phyloP scores from a whole-genome alignment of 2,329 filamentous ascomycete genomes.

The Pseudopyricularia javanii region DNA sequence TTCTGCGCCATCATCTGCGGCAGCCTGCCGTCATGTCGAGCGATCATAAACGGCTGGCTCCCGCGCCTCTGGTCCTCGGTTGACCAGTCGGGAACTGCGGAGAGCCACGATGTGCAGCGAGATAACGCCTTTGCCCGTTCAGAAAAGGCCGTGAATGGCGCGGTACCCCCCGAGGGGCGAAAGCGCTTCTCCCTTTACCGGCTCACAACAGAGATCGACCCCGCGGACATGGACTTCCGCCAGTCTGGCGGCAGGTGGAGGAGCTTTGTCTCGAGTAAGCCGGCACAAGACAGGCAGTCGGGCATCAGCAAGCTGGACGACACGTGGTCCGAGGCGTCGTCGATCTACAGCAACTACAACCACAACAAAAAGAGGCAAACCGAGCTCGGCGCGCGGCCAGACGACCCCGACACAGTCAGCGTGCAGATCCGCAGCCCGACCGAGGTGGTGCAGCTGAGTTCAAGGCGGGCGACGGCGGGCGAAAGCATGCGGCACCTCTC shows the following conservation, averaged over 20 bases:
- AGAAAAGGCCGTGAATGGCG: neutral
- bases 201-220: neutral
- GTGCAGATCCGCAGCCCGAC: neutral
- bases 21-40: constrained; percentile 1
- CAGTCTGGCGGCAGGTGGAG: neutral
- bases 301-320: neutral
- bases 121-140: neutral
- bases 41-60: neutral
- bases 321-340: neutral
- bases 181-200: neutral
- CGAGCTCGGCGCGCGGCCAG: neutral
- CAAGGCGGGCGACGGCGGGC: neutral
- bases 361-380: neutral
- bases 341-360: neutral
- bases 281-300: neutral
- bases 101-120: neutral
- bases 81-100: neutral
- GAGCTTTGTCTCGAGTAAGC: neutral
- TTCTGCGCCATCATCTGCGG: constrained; percentile 3
- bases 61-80: neutral
- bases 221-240: neutral
- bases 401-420: neutral
- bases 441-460: neutral
- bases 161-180: neutral
- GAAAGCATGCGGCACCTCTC: neutral